Conservation (phyloP, 2,329 filamentous ascomycete species). For the Bimuria novae-zelandiae region DNA sequence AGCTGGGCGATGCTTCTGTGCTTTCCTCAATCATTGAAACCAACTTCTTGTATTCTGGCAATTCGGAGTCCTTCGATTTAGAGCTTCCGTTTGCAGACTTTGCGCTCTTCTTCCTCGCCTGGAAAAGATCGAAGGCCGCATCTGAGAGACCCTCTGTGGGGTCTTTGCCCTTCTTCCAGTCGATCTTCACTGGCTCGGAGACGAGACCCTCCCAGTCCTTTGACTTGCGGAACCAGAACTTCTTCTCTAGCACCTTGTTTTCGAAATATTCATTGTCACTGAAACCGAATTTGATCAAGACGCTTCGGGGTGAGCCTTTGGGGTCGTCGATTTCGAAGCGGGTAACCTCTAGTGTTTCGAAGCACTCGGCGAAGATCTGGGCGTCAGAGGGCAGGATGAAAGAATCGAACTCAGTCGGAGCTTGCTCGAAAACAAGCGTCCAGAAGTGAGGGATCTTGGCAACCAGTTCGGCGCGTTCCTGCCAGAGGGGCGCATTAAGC, state of each 20-base stretch:
- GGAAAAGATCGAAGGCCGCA: conserved; percentile 70
- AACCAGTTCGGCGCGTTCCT: conserved; percentile 73
- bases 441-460: conserved; percentile 85
- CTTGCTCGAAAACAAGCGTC: conserved; percentile 89
- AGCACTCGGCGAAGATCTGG: conserved; percentile 68
- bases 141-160: conserved; percentile 79
- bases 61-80: conserved; percentile 56
- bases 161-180: conserved; percentile 78
- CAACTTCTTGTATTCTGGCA: conserved; percentile 61
- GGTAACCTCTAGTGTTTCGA: conserved; percentile 72
- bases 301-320: conserved; percentile 76
- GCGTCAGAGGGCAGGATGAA: conserved; percentile 84
- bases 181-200: conserved; percentile 84
- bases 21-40: conserved; percentile 60
- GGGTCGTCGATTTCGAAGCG: conserved; percentile 76
- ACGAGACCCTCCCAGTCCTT: conserved; percentile 77
- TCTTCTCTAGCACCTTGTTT: conserved; percentile 81
- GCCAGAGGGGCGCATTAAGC: conserved; percentile 72
- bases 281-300: conserved; percentile 76
- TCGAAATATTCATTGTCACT: conserved; percentile 80
- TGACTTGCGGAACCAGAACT: conserved; percentile 80
- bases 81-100: conserved; percentile 27
- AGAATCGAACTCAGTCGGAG: conserved; percentile 83
- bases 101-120: conserved; percentile 57
- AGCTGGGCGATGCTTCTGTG: conserved; percentile 70